phyloP scores from a whole-genome alignment of 345 rosid species.

The Camelina laxa region DNA sequence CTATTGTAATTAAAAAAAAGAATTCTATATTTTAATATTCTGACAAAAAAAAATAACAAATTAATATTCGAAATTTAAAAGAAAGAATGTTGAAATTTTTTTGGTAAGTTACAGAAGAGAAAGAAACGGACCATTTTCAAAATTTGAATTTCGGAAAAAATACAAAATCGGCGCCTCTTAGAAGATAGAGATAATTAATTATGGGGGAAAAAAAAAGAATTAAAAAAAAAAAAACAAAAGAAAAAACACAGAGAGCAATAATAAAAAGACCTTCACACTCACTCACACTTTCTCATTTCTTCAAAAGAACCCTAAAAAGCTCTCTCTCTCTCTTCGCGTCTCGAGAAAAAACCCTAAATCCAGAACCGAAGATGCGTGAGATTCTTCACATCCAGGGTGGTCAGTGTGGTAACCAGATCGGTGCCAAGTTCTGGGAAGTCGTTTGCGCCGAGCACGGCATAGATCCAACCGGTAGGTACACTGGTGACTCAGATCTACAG shows the following conservation, averaged over 20 bases:
- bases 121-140: constrained; percentile 4
- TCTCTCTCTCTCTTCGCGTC: neutral
- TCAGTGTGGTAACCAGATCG: constrained; percentile 37
- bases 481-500: constrained; percentile 35
- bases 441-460: constrained; percentile 34
- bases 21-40: neutral
- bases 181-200: neutral
- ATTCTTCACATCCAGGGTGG: constrained; percentile 41
- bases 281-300: neutral
- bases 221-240: too few relatives aligned
- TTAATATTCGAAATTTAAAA: neutral
- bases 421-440: constrained; percentile 32
- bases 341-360: too few relatives aligned
- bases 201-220: neutral
- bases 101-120: constrained; percentile 1
- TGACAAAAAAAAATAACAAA: neutral
- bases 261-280: constrained; percentile 1
- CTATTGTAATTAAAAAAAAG: too few relatives aligned
- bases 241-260: neutral
- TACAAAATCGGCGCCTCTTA: constrained; percentile 25
- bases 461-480: constrained; percentile 36
- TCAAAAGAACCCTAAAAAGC: neutral
- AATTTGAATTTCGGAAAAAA: constrained; percentile 21
- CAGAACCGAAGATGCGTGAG: constrained; percentile 41
- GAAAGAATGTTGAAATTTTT: neutral